Conservation (phyloP, 257 asterid genomes). For the Solanum virginianum region DNA sequence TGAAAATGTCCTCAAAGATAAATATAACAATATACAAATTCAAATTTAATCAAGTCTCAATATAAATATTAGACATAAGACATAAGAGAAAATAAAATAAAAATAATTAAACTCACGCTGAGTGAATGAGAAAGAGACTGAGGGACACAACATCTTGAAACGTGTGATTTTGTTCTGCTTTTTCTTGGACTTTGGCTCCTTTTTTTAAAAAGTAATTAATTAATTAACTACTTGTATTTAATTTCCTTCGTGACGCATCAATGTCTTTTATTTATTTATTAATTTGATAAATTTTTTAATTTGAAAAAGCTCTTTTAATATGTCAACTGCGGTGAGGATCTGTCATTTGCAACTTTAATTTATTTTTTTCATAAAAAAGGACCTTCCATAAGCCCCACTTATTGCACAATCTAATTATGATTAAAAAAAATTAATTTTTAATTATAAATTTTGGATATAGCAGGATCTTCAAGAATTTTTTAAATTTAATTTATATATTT, state of each 20-base stretch:
- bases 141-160: constrained; percentile 9
- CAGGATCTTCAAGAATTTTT: no score
- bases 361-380: neutral
- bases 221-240: neutral
- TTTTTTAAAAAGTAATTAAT: neutral
- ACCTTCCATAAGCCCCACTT: neutral
- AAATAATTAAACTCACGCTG: neutral
- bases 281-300: neutral
- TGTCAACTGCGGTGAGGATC: neutral
- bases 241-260: neutral
- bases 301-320: neutral
- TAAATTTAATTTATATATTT: no score
- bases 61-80: neutral
- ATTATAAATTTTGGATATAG: no score
- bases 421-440: no score
- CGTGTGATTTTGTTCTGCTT: constrained; percentile 5
- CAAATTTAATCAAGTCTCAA: neutral
- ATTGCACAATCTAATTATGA: neutral
- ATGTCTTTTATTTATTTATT: neutral
- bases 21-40: accelerated
- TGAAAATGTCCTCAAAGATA: no score
- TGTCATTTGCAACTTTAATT: neutral
- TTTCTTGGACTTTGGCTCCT: constrained; percentile 7
- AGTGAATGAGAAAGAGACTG: neutral
- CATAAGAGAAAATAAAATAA: neutral